Conservation (phyloP, 345 rosid genomes). For the Litchi chinensis region DNA sequence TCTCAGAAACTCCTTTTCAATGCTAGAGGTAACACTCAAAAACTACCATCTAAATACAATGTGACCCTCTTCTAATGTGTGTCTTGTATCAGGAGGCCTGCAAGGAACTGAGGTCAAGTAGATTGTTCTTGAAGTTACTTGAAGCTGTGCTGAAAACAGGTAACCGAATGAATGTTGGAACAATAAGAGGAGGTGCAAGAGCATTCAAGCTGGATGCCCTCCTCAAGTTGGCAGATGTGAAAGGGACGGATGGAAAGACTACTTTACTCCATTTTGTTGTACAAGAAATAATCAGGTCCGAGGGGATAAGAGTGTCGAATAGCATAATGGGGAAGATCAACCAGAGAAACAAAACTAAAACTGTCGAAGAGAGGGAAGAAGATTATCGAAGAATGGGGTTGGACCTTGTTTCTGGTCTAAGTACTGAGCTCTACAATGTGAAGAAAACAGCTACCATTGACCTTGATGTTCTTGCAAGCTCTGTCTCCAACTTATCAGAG, state of each 20-base stretch:
- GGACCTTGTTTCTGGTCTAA: constrained; percentile 83
- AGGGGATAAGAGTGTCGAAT: constrained; percentile 81
- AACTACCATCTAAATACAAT: neutral
- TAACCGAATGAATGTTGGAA: constrained; percentile 96
- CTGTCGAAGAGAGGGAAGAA: constrained; percentile 77
- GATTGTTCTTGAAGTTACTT: constrained; percentile 81
- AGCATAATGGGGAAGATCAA: constrained; percentile 91
- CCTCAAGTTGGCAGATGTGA: constrained; percentile 90
- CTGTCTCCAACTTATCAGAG: constrained; percentile 73
- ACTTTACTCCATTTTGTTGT: constrained; percentile 93
- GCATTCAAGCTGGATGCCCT: constrained; percentile 96
- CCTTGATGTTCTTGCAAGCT: constrained; percentile 80
- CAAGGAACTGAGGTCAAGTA: constrained; percentile 91
- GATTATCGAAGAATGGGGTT: constrained; percentile 91
- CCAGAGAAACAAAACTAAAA: constrained; percentile 57
- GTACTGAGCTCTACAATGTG: constrained; percentile 80
- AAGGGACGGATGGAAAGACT: constrained; percentile 90
- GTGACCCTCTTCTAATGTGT: neutral
- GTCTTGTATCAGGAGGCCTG: constrained; percentile 74
- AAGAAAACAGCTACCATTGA: constrained; percentile 92
- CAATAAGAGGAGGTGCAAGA: constrained; percentile 90
- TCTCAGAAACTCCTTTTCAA: constrained; percentile 83
- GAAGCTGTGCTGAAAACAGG: constrained; percentile 97
- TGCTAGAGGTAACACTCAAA: constrained; percentile 65
- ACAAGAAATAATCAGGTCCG: constrained; percentile 85